Conservation (phyloP, 176 grass and related monocot genomes). For the Bothriochloa decipiens region DNA sequence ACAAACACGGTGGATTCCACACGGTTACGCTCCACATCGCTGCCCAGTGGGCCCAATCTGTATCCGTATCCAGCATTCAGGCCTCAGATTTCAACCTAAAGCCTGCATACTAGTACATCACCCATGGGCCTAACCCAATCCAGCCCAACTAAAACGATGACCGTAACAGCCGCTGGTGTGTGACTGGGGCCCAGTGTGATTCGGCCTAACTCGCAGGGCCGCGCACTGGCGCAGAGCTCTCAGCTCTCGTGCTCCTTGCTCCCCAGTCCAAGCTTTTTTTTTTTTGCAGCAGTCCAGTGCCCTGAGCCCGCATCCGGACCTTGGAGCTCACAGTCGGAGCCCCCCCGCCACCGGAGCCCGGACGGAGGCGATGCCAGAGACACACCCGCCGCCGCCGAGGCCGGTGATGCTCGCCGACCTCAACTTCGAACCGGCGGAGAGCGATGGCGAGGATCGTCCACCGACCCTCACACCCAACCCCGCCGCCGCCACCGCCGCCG, state of each 20-base stretch:
- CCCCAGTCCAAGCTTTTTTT: background rate
- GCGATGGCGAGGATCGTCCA: slow-evolving; percentile 73
- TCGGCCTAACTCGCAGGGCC: background rate
- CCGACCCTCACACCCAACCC: slow-evolving; percentile 48
- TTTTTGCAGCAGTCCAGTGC: background rate
- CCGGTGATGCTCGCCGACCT: slow-evolving; percentile 76
- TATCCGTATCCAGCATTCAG: background rate
- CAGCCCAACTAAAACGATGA: background rate
- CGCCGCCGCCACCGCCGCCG: slow-evolving; percentile 16
- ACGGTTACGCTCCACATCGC: background rate
- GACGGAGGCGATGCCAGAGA: slow-evolving; percentile 40
- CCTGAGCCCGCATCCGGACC: slow-evolving; percentile 17
- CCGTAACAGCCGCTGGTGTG: background rate
- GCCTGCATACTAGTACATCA: background rate
- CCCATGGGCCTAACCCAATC: background rate
- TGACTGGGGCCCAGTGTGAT: background rate
- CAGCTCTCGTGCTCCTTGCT: background rate
- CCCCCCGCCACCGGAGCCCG: background rate
- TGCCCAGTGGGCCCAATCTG: background rate
- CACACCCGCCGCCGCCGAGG: slow-evolving; percentile 48
- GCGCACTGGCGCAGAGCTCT: no score
- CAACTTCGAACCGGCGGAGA: slow-evolving; percentile 81
- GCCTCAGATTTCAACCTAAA: background rate
- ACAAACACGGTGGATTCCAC: background rate
- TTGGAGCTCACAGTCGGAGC: slow-evolving; percentile 5